Conservation (phyloP, 768 basidiomycete genomes). For the Tubosaeta sp. region DNA sequence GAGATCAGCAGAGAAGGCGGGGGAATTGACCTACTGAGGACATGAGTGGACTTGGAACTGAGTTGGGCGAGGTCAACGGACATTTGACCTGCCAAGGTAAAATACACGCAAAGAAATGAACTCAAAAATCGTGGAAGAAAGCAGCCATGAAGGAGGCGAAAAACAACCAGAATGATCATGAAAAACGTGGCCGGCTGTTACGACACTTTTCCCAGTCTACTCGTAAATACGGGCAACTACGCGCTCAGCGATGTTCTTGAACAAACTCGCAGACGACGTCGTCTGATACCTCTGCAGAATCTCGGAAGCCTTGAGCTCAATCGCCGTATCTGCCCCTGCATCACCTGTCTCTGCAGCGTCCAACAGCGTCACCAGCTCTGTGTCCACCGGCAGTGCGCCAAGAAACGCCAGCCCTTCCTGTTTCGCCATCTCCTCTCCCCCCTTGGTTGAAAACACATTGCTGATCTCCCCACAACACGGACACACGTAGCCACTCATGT, state of each 20-base stretch:
- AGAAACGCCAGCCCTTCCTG: constrained; percentile 72
- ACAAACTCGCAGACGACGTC: constrained; percentile 69
- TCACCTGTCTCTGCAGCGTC: constrained; percentile 53
- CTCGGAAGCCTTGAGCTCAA: constrained; percentile 36
- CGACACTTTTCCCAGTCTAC: constrained; percentile 17
- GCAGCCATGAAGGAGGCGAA: constrained; percentile 24
- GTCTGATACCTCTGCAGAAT: constrained; percentile 58
- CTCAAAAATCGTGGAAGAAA: constrained; percentile 29
- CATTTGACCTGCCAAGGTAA: constrained; percentile 15
- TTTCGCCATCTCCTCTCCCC: constrained; percentile 83
- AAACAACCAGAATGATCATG: constrained; percentile 9
- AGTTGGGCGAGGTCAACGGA: constrained; percentile 19
- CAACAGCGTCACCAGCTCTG: constrained; percentile 79
- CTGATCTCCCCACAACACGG: constrained; percentile 95
- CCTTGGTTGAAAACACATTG: constrained; percentile 92
- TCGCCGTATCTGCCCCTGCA: constrained; percentile 19
- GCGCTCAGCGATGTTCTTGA: constrained; percentile 52
- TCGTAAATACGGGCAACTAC: constrained; percentile 32
- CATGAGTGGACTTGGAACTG: constrained; percentile 13
- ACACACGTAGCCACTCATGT: constrained; percentile 98
- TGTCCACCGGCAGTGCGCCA: constrained; percentile 90
- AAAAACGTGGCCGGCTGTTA: constrained; percentile 28
- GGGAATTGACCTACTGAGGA: constrained; percentile 19
- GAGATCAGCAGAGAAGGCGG: constrained; percentile 31
- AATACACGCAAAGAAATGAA: constrained; percentile 16